phyloP scores from a whole-genome alignment of 2,329 filamentous ascomycete species.

The Chaetomiaceae sp. region DNA sequence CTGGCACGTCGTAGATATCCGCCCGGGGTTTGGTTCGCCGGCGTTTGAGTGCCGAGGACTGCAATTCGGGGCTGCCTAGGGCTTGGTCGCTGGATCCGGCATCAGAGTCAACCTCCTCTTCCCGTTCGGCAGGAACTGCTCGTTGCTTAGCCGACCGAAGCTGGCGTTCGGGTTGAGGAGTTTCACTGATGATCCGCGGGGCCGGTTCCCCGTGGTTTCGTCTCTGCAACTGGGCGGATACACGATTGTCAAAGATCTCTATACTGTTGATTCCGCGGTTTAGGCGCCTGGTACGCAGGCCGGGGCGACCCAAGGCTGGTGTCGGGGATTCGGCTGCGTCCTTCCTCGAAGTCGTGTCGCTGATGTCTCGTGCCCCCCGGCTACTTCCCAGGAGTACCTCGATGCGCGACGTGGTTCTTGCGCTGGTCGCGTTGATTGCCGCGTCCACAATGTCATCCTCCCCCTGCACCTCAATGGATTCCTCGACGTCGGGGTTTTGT shows the following conservation, averaged over 20 bases:
- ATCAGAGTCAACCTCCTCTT: not conserved
- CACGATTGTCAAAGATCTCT: not conserved
- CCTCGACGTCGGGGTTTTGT: not conserved
- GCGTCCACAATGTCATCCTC: constrained; percentile 12
- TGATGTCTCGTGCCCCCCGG: not conserved
- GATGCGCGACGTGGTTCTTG: not conserved
- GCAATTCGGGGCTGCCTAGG: constrained; percentile 5
- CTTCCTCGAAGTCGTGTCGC: not conserved
- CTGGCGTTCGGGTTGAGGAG: not conserved
- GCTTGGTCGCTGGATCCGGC: not conserved
- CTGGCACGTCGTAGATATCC: constrained; percentile 3
- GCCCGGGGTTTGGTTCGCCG: not conserved
- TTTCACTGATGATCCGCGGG: not conserved
- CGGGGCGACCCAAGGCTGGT: not conserved
- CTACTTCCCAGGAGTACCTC: not conserved
- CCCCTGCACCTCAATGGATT: not conserved
- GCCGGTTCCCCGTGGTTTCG: not conserved
- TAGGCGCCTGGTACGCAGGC: not conserved
- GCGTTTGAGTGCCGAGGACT: constrained; percentile 2
- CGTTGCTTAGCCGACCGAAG: not conserved
- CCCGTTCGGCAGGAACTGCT: not conserved
- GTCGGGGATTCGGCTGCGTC: not conserved
- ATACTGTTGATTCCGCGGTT: not conserved
- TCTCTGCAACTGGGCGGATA: not conserved
- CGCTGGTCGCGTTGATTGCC: not conserved